Evolutionary conservation across 257 asterid species (phyloP), one percentile per base, ranked within the genome.

Genomic region (Rhazya stricta): DNA sequence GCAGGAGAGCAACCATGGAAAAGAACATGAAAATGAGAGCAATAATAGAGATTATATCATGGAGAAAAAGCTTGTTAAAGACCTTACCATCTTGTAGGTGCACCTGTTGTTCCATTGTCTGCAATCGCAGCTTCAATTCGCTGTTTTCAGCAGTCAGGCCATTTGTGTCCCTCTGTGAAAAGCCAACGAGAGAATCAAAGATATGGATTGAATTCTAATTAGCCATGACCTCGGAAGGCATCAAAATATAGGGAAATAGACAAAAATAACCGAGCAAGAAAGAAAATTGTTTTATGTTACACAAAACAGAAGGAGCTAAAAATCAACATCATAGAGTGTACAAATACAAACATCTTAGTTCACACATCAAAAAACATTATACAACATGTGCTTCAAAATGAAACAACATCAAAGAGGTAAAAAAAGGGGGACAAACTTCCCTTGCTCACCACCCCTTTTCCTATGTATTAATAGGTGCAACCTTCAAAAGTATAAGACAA

Each of bases 71-170:
- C 1, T 29, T 15, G 21, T 54, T 42, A 45, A 71, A 57, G 36
- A n/a, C 43, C 77, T 77, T 85, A 94, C 99, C 99, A 85, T 94
- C 98, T 81, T 92, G 99, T 85, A 94, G 85, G 85, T 92, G 94
- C 78, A 92, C 96, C 89, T 94, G 91, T 79, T 94, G 98, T 83
- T 92, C 99, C 91, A 85, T 85, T 75, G 99, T 85, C 83, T 92
- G 96, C 84, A 95, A 71, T 63, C 96, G 97, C 79, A 95, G 80
- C 84, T 95, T 95, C 84, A 95, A 96, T 81, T 95, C 98, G 79
- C 97, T 83, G 79, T 95, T 95, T 79, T 92, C 98, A 79, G 87
- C 81, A 53, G 96, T 83, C 82, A 95, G 88, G 75, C 97, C 96
- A 85, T 79, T 89, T 72, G 99, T 87, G 80, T 95, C 99, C 83